These are phyloP conservation scores for Coleophoma eucalyptorum DNA, from an alignment of 2,329 filamentous ascomycete genomes.

Conservation along the genomic window DNA sequence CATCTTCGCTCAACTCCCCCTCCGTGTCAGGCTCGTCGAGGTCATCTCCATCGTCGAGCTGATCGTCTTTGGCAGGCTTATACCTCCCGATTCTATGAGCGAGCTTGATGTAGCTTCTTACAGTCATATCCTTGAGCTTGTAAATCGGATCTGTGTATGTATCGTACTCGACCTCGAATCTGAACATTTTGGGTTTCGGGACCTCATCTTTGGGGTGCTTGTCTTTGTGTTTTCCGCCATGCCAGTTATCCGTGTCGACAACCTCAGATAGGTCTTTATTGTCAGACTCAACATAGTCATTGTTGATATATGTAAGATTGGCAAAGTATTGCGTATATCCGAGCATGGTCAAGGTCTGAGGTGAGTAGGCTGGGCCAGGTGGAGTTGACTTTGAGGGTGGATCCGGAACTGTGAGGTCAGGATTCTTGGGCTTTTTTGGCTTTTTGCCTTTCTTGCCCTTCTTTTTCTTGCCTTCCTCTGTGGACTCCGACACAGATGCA, in stretches of 20 bases:
- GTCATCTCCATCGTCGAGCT: conserved; percentile 18
- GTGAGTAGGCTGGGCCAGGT: conserved; percentile 87
- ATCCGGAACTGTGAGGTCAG: conserved; percentile 62
- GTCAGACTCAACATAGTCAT: conserved; percentile 45
- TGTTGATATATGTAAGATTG: conserved; percentile 89
- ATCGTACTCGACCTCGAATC: conserved; percentile 81
- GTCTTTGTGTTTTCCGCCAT: conserved; percentile 58
- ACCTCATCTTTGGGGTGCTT: conserved; percentile 50
- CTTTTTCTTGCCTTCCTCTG: conserved; percentile 38
- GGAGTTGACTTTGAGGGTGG: conserved; percentile 68
- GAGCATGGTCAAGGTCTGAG: conserved; percentile 74
- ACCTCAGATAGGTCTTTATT: conserved; percentile 28
- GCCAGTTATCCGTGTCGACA: conserved; percentile 46
- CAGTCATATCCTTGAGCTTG: conserved; percentile 76
- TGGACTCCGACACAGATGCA: conserved; percentile 22
- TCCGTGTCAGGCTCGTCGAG: conserved; percentile 22
- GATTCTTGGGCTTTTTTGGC: conserved; percentile 48
- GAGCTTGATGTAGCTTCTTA: conserved; percentile 74
- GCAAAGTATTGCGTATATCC: conserved; percentile 90
- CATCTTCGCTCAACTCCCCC: conserved; percentile 18
- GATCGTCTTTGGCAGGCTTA: conserved; percentile 29
- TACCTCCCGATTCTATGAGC: conserved; percentile 72
- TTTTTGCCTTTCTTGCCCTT: conserved; percentile 39
- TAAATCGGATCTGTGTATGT: conserved; percentile 76
- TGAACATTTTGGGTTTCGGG: conserved; percentile 60